Evolutionary conservation across 371 early-diverging fungal genomes (phyloP).

Genomic region (Rhizopus arrhizus): DNA sequence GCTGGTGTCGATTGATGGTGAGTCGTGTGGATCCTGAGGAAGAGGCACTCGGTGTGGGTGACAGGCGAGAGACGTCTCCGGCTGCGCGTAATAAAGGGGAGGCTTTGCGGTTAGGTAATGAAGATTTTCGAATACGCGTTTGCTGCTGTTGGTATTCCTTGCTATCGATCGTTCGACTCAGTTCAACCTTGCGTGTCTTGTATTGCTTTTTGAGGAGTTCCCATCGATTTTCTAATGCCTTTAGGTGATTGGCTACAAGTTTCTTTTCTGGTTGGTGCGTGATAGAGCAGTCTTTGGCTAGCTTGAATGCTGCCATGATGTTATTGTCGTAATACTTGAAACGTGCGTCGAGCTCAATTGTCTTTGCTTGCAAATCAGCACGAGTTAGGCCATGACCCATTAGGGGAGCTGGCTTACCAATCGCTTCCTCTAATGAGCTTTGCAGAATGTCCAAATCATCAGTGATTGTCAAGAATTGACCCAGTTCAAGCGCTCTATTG

Average conservation of each 20-base stretch:
- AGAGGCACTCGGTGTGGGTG: constrained; percentile 22
- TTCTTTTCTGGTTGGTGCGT: constrained; percentile 1
- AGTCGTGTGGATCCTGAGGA: constrained; percentile 1
- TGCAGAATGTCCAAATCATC: constrained; percentile 48
- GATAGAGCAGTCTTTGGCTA: constrained; percentile 22
- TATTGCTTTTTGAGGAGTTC: constrained; percentile 27
- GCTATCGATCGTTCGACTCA: constrained; percentile 32
- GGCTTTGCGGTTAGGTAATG: constrained; percentile 46
- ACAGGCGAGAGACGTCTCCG: constrained; percentile 19
- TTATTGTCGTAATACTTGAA: constrained; percentile 57
- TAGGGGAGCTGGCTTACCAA: constrained; percentile 32
- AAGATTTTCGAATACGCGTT: constrained; percentile 40
- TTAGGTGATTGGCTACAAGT: constrained; percentile 14
- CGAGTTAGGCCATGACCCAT: constrained; percentile 31
- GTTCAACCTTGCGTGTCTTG: constrained; percentile 36
- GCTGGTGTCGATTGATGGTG: constrained; percentile 12
- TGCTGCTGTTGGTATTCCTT: constrained; percentile 18
- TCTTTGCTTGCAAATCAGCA: constrained; percentile 53
- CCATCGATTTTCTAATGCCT: constrained; percentile 29
- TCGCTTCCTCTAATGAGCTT: constrained; percentile 45
- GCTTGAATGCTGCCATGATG: constrained; percentile 44
- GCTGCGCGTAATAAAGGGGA: constrained; percentile 34
- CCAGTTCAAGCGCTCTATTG: constrained; percentile 29
- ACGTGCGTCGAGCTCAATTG: constrained; percentile 58
- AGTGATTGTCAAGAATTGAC: constrained; percentile 29